phyloP scores from a whole-genome alignment of 495 filamentous ascomycete species.

The Friedmanniomyces endolithicus region DNA sequence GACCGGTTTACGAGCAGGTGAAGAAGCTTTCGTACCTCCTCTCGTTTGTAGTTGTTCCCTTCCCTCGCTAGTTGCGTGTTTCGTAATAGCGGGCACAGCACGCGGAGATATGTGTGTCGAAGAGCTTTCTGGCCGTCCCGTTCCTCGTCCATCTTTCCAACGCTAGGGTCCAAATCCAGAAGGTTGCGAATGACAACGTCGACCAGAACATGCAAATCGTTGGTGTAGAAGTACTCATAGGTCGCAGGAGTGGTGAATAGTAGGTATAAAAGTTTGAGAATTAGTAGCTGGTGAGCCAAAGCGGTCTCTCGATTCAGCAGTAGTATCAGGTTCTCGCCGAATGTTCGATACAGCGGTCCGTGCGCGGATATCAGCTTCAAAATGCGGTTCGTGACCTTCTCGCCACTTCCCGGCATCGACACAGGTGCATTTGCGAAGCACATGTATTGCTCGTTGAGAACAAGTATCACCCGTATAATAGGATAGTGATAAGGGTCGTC shows the following conservation, averaged over 20 bases:
- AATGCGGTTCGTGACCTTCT: constrained; percentile 75
- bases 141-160: constrained; percentile 43
- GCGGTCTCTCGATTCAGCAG: constrained; percentile 88
- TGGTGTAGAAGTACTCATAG: constrained; percentile 96
- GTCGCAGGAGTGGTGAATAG: constrained; percentile 84
- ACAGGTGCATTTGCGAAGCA: constrained; percentile 46
- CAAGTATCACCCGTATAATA: constrained; percentile 86
- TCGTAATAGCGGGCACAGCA: constrained; percentile 76
- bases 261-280: constrained; percentile 87
- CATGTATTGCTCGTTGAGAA: constrained; percentile 98
- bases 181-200: constrained; percentile 95
- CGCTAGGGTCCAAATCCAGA: constrained; percentile 58
- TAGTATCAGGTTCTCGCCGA: constrained; percentile 95
- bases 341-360: constrained; percentile 75
- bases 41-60: constrained; percentile 72
- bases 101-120: constrained; percentile 94
- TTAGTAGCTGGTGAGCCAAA: constrained; percentile 82
- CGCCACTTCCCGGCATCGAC: constrained; percentile 30
- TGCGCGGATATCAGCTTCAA: constrained; percentile 75
- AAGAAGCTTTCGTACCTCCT: constrained; percentile 68
- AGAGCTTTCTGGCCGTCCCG: constrained; percentile 40
- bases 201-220: constrained; percentile 85
- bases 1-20: constrained; percentile 41
- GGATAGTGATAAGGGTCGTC: constrained; percentile 95
- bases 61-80: constrained; percentile 79